Percentiles rank a stretch among this genome's conserved stretches.
Conservation (phyloP, 768 basidiomycete genomes). For the Dacryopinax primogenitus region DNA sequence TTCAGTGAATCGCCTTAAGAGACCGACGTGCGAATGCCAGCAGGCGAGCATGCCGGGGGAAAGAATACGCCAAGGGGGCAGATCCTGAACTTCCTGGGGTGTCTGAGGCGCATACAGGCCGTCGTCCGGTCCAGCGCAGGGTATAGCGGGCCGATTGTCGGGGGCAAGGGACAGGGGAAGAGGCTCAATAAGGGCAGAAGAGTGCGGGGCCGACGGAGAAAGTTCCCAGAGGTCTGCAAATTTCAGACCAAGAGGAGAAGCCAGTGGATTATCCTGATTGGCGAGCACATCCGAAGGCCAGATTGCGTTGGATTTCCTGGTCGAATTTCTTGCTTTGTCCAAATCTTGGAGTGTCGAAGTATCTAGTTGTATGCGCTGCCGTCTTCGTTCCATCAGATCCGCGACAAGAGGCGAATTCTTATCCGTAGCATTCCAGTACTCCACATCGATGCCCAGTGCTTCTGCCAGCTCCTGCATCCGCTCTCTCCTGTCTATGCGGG, state of each 20-base stretch:
- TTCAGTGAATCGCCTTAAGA: conserved; percentile 35
- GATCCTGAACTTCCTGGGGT: conserved; percentile 9
- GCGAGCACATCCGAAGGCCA: neutral
- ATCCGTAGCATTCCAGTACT: neutral
- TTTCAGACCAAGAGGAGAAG: neutral
- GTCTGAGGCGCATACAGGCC: conserved; percentile 27
- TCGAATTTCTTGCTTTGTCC: neutral
- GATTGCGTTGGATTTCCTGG: conserved; percentile 4
- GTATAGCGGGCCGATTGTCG: conserved; percentile 22
- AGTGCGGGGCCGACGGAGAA: neutral
- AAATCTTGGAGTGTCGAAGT: neutral
- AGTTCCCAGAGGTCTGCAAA: conserved; percentile 10
- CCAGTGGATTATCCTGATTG: neutral
- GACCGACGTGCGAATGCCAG: conserved; percentile 54
- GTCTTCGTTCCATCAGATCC: neutral
- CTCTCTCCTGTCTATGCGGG: conserved; percentile 40
- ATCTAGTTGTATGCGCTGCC: conserved; percentile 1
- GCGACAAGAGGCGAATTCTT: neutral
- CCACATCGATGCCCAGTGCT: conserved; percentile 35
- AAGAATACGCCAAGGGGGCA: conserved; percentile 41
- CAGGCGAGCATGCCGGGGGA: conserved; percentile 52
- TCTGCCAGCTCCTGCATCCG: conserved; percentile 46
- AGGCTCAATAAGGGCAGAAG: conserved; percentile 4
- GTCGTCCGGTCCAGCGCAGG: conserved; percentile 36
- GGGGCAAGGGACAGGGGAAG: conserved; percentile 9